Evolutionary conservation across 1,284 basidiomycete species (phyloP).

Genomic region (Boletellus sp.): DNA sequence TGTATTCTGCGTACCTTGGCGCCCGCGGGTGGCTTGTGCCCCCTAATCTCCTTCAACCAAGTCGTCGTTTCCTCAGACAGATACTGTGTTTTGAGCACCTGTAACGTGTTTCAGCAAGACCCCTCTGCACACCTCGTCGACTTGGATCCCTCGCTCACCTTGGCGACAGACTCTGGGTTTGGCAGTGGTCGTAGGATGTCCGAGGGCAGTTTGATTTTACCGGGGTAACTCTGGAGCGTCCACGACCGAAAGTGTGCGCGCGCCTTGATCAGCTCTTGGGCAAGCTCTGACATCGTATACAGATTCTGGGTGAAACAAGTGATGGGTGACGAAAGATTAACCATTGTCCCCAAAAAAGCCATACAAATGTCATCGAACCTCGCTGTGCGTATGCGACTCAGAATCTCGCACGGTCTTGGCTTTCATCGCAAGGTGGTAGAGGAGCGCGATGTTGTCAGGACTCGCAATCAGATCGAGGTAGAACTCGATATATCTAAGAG

Average conservation of each 20-base stretch:
- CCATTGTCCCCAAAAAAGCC: neutral
- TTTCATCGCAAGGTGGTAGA: conserved; percentile 81
- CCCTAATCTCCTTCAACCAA: conserved; percentile 47
- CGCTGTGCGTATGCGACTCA: conserved; percentile 60
- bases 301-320: conserved; percentile 75
- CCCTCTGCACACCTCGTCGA: neutral
- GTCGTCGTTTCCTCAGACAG: conserved; percentile 56
- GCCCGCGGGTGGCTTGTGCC: conserved; percentile 18
- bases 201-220: conserved; percentile 73
- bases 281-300: conserved; percentile 85
- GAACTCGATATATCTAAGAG: conserved; percentile 79
- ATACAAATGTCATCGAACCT: conserved; percentile 43
- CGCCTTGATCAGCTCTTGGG: conserved; percentile 80
- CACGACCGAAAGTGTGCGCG: conserved; percentile 68
- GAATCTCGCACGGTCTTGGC: conserved; percentile 85
- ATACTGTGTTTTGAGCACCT: conserved; percentile 67
- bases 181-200: conserved; percentile 78
- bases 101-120: conserved; percentile 5
- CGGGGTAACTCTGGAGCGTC: conserved; percentile 78
- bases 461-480: conserved; percentile 78
- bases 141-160: conserved; percentile 38
- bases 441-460: conserved; percentile 75
- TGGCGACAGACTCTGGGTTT: conserved; percentile 56
- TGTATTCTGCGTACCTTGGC: conserved; percentile 18
- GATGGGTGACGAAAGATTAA: neutral